These are phyloP conservation scores for Babesia bovis DNA, from an alignment of 169 alveolate genomes.

Conservation along the genomic window DNA sequence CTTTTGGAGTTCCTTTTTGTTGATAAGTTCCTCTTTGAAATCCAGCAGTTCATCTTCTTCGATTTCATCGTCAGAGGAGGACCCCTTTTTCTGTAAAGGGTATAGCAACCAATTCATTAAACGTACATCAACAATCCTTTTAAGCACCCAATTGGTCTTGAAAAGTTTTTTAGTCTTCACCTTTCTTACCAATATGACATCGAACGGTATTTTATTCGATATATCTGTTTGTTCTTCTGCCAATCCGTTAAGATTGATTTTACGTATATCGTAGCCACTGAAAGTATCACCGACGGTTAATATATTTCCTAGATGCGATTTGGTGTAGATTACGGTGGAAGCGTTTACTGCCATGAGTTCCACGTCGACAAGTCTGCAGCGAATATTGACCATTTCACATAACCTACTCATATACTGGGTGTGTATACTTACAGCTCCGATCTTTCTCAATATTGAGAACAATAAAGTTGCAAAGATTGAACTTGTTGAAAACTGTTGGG, in stretches of 20 bases:
- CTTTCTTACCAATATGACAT: slow-evolving; percentile 60
- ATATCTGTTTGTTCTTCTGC: slow-evolving; percentile 64
- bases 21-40: slow-evolving; percentile 63
- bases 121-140: slow-evolving; percentile 47
- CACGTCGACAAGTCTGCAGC: slow-evolving; percentile 57
- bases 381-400: not conserved
- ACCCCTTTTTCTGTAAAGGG: slow-evolving; percentile 26
- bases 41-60: slow-evolving; percentile 64
- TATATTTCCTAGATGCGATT: slow-evolving; percentile 60
- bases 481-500: slow-evolving; percentile 55
- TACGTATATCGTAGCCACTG: slow-evolving; percentile 60
- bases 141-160: slow-evolving; percentile 64
- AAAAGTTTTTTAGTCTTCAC: slow-evolving; percentile 32
- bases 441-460: slow-evolving; percentile 56
- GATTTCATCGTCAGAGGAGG: slow-evolving; percentile 51
- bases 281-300: slow-evolving; percentile 58
- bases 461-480: slow-evolving; percentile 61
- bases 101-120: not conserved
- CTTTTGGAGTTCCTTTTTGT: slow-evolving; percentile 59
- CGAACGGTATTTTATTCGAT: slow-evolving; percentile 53
- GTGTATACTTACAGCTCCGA: slow-evolving; percentile 9
- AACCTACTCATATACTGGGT: slow-evolving; percentile 46
- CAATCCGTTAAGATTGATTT: slow-evolving; percentile 61
- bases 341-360: slow-evolving; percentile 64
- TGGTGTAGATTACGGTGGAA: slow-evolving; percentile 56